Evolutionary conservation across 768 basidiomycete genomes (phyloP), one percentile per base, ranked within the genome.

Genomic region (Phaeotremella skinneri): DNA sequence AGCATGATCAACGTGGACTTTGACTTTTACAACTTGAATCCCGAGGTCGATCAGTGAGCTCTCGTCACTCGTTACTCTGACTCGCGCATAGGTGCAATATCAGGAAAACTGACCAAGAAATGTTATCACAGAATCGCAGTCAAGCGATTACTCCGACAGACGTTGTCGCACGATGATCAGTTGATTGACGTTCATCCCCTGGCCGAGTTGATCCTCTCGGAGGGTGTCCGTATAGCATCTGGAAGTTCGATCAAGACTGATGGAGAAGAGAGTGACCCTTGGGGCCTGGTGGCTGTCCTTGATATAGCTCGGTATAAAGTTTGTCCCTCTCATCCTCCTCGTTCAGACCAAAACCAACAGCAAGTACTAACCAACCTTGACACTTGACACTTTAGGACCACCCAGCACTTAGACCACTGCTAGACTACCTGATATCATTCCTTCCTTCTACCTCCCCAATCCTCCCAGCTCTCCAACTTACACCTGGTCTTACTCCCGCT

Each of bases 211-310:
- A 83, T 97, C 16, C 77, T 93, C 16, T 79, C 82, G 0, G 87
- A 90, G 65, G 74, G 75, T 6, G 84, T 92, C 3, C 39, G 71
- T n/a, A 43, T 68, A 20, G 52, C 51, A 2, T 64, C 66, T n/a
- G 94, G 94, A 17, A 89, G 89, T 31, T 91, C 89, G 0, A 85
- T 97, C 69, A 97, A 97, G 79, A 90, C 88, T 11, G 93, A 98
- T 75, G 89, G 88, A 2, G 82, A 81, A 51, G 88, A 90, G 69
- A 88, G 89, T 69, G 93, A 96, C 79, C 92, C 94, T 9, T 92
- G 87, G 70, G 91, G 91, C 2, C 79, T 93, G 43, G 77, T 97
- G 53, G 91, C 88, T 4, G 88, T 89, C 43, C 73, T 98, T 25
- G 90, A 94, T 73, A 82, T 91, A 79, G 81, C 83, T 56, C 75